Evolutionary conservation across 2,329 filamentous ascomycete species (phyloP), one percentile per base, ranked within the genome.

Genomic region (Trichoderma semiorbis): DNA sequence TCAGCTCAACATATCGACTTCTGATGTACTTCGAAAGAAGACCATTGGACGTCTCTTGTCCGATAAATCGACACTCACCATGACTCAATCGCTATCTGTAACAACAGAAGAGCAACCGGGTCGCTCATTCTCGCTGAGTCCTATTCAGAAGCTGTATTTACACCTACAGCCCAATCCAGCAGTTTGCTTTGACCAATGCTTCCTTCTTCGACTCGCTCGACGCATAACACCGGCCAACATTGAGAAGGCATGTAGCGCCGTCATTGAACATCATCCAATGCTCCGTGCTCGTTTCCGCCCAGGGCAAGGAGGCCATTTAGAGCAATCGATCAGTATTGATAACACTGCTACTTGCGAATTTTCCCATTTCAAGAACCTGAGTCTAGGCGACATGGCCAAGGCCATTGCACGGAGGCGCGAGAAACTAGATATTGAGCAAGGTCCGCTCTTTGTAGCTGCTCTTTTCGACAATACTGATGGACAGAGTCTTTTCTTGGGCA

Each of bases 11-110:
- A 62, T 74, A 16, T 62, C 43, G 5, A 70, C 70, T 16, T 62
- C 43, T 12, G 70, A 70, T 28, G 60, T 74, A 18, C 43, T 69
- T 16, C 66, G 55, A 34, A 62, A 73, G 16, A 73, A 70, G 66
- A 72, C 66, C 7, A 69, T 74, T 32, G 34, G 61, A 21, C 24
- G 43, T n/a, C 61, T 73, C 26, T 34, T 21, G 28, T 6, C 7
- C 11, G 36, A 16, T 26, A 16, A 10, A 10, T 6, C 53, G 14
- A 30, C 14, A 16, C 24, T 16, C 26, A 7, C 53, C 11, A 34
- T 14, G 18, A 32, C 16, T 67, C 60, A 47, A 30, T 36, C 28
- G 24, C 21, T 11, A 2, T n/a, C 58, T 36, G 30, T 21, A 24
- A 26, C 24, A 7, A n/a, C 7, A 10, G 26, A n/a, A 8, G 32